Evolutionary conservation across 2,329 filamentous ascomycete genomes (phyloP), one percentile per base, ranked within the genome.

Genomic region (Annulohypoxylon truncatum): DNA sequence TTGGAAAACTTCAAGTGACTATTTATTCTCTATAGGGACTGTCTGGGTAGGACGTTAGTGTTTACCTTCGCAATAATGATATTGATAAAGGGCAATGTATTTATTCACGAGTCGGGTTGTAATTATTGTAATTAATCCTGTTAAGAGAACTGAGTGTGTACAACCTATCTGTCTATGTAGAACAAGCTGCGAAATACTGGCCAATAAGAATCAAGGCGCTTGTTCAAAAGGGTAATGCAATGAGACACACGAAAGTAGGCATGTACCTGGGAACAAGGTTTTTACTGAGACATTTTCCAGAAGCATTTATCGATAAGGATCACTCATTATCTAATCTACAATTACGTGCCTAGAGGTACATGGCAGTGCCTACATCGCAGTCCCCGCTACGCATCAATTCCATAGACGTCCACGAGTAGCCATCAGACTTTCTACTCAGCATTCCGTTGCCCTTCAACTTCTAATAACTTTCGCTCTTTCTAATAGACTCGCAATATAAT

Each of bases 351-450:
- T 38, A 15, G 35, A 35, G 9, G n/a, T 15, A 13, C 12, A 33
- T n/a, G n/a, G n/a, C 31, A 28, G 7, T 42, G 10, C 31, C 26
- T n/a, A 47, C 18, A 31, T 53, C 38, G 7, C n/a, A 42, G 46
- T 42, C 60, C 60, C 64, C 59, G 42, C 60, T 47, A 63, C 57
- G 22, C 46, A 15, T 60, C 5, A 29, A 57, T 68, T 68, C 62
- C 47, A 68, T 54, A n/a, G 28, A 31, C 29, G 44, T 68, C 62
- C 51, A 68, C 51, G 40, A 57, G 58, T 18, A 52, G 28, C 60
- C 51, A 64, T 57, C 29, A 26, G 24, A 22, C 44, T 40, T 61
- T 20, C 12, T 5, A 57, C 38, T 4, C 1, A 26, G 28, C 8
- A 26, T 18, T 28, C 2, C 4, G 13, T 51, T 26, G 20, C 22